A percentile compares a stretch with the other conserved stretches of the same genome.
Evolutionary conservation across 176 grass and related monocot genomes (phyloP).

Genomic region (Luzula sylvatica): DNA sequence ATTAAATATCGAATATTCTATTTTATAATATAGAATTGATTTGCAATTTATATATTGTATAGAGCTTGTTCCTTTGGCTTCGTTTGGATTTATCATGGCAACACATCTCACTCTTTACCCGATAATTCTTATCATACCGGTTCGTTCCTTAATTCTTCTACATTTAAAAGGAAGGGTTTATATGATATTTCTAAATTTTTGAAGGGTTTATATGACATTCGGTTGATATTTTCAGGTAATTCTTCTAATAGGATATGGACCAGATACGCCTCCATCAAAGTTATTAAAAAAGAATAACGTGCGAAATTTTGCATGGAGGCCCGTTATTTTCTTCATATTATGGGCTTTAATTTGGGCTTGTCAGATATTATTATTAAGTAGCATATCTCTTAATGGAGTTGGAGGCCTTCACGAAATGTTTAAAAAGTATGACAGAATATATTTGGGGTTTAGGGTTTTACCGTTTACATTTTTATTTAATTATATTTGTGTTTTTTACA

Average conservation of each 20-base stretch:
- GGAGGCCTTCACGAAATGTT: slow-evolving; percentile 75
- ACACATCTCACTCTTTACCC: slow-evolving; percentile 87
- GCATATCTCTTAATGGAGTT: slow-evolving; percentile 53
- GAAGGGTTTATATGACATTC: neutral
- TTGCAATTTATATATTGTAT: too few species aligned
- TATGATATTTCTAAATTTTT: slow-evolving; percentile 11
- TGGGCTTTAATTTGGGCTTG: slow-evolving; percentile 64
- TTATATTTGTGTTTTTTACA: slow-evolving; percentile 36
- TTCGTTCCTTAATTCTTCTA: slow-evolving; percentile 34
- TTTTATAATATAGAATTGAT: neutral
- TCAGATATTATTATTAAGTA: slow-evolving; percentile 60
- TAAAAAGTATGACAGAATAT: slow-evolving; percentile 56
- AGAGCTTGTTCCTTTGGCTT: slow-evolving; percentile 77
- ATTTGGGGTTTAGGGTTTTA: too few species aligned
- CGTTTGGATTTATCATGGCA: slow-evolving; percentile 95
- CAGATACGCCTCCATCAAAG: slow-evolving; percentile 69
- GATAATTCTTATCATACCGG: slow-evolving; percentile 72
- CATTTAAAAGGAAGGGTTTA: too few species aligned
- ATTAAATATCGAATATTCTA: neutral
- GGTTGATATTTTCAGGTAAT: slow-evolving; percentile 40
- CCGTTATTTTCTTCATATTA: slow-evolving; percentile 45
- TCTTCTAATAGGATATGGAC: slow-evolving; percentile 75
- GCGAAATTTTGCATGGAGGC: slow-evolving; percentile 45
- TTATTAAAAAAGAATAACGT: slow-evolving; percentile 30
- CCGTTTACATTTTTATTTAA: neutral